Base-by-base conservation (phyloP, 225 moss, liverwort and hornwort species). In the Pseudisothecium myosuroides region DNA sequence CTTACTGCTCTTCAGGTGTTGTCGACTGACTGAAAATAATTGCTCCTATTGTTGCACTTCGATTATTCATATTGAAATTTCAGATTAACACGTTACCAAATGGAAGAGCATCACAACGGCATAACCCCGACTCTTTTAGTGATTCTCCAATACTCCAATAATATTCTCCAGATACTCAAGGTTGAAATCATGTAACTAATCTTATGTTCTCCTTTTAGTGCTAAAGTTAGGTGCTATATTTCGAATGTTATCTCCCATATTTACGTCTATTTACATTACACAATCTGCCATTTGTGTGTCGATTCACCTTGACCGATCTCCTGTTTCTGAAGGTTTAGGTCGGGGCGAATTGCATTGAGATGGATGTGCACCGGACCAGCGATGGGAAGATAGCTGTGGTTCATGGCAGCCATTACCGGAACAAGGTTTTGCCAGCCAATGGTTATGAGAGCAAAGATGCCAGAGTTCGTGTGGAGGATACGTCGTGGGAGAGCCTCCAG, bases 321-420 rank as follows among this genome's bases (percentile, higher is more conserved):
- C 64, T 88, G 67, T 90, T 91, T 78, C 90, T 91, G 88, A 94
- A 92, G 92, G 91, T 82, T 91, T 93, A 94, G 94, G 94, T 91
- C 28, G 94, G 94, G 79, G 94, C 94, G 56, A 94, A 94, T 78
- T 94, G 94, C 81, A 90, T 94, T 80, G 94, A 94, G 90, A 94
- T 94, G 94, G 94, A 94, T 84, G 93, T 94, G 86, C 94, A 94
- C 89, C 94, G 93, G 61, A 94, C 94, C 28, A 86, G 89, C 72
- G 91, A 93, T 80, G 94, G 94, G 47, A 85, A 86, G 81, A 82
- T 93, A 50, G 94, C 91, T 81, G 94, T 94, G 83, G 85, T 94
- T 39, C 94, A 94, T 72, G 92, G 86, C 62, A 81, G 55, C n/a
- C 94, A 94, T 81, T 94, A 83, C 76, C 91, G 93, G 76, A 90